These are phyloP conservation scores for Plasmodium knowlesi DNA, from an alignment of 169 alveolate species.

Conservation along the genomic window DNA sequence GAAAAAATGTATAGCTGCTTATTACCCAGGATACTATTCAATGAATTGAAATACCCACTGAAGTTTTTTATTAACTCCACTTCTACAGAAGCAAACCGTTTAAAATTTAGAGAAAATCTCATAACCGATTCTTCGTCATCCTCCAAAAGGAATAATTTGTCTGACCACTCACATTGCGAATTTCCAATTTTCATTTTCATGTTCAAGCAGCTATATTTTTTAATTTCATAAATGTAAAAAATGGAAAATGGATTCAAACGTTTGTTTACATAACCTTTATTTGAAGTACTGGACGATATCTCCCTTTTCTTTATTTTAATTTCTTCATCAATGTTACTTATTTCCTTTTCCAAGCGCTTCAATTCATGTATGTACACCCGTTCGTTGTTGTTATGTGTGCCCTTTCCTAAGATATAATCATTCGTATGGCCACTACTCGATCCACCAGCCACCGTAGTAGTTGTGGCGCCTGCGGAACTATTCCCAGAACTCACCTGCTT, in stretches of 20 bases:
- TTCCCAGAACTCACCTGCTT: background rate
- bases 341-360: conserved; percentile 55
- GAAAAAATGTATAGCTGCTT: conserved; percentile 79
- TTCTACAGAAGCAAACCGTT: conserved; percentile 69
- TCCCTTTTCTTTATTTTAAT: conserved; percentile 59
- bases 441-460: background rate
- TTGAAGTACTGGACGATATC: conserved; percentile 11
- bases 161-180: conserved; percentile 77
- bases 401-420: background rate
- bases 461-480: background rate
- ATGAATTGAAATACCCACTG: conserved; percentile 70
- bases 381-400: conserved; percentile 19
- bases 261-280: conserved; percentile 67
- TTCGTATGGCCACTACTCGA: background rate
- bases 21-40: conserved; percentile 73
- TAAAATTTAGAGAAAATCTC: conserved; percentile 67
- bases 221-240: conserved; percentile 71
- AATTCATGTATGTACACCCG: conserved; percentile 50
- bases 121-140: conserved; percentile 73
- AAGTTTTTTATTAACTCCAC: conserved; percentile 68
- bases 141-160: conserved; percentile 40
- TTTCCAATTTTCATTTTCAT: conserved; percentile 72
- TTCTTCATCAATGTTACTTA: conserved; percentile 52
- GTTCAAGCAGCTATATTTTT: conserved; percentile 53
- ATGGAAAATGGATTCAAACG: conserved; percentile 72